These are phyloP conservation scores for Gymnopilus junonius DNA, from an alignment of 768 basidiomycete species.

Conservation along the genomic window DNA sequence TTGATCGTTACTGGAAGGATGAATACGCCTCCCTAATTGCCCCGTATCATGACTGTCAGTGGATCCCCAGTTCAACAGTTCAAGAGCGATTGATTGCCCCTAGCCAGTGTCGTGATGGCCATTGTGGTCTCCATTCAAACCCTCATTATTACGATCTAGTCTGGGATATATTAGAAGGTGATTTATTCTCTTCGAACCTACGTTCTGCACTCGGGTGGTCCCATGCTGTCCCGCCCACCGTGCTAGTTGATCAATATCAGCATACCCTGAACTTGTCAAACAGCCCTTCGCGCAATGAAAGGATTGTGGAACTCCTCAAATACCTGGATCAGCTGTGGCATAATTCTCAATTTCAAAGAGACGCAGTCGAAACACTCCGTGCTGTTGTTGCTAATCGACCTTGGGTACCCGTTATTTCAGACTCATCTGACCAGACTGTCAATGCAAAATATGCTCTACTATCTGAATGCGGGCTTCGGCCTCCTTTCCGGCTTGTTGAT, in stretches of 20 bases:
- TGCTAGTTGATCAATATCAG: constrained; percentile 37
- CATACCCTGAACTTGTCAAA: constrained; percentile 11
- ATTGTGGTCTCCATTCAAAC: not conserved
- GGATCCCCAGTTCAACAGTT: constrained; percentile 26
- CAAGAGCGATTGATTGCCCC: constrained; percentile 31
- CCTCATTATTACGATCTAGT: constrained; percentile 42
- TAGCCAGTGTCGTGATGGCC: constrained; percentile 25
- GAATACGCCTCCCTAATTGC: not conserved
- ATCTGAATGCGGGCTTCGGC: not conserved
- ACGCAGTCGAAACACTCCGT: not conserved
- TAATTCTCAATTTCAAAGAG: not conserved
- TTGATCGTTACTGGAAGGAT: constrained; percentile 14
- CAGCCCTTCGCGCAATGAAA: not conserved
- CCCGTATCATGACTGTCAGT: not conserved
- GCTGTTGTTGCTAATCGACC: not conserved
- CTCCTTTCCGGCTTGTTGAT: constrained; percentile 12
- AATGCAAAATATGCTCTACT: constrained; percentile 15
- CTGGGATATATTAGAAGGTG: constrained; percentile 28
- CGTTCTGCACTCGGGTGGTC: constrained; percentile 43
- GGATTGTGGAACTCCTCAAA: constrained; percentile 7
- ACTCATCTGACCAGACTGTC: not conserved
- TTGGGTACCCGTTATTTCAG: constrained; percentile 19
- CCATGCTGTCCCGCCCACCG: constrained; percentile 29
- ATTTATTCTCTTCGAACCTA: constrained; percentile 26
- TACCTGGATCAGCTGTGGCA: constrained; percentile 4